A percentile compares a stretch with the other conserved stretches of the same genome.
phyloP scores from a whole-genome alignment of 2,329 filamentous ascomycete species.

The Trichoderma asperellum region DNA sequence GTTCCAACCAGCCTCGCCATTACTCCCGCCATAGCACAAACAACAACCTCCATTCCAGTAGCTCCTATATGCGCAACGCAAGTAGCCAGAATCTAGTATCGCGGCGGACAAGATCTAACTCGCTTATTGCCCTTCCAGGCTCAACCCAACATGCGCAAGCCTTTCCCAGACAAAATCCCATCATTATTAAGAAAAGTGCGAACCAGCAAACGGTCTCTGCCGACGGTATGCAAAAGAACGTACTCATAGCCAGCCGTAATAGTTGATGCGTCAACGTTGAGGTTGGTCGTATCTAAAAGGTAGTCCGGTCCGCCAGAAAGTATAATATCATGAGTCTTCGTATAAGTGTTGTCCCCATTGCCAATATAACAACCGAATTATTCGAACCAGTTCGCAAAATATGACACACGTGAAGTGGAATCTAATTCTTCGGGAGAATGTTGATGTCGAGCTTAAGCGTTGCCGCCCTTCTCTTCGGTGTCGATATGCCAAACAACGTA shows the following conservation, averaged over 20 bases:
- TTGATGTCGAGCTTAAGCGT: conserved; percentile 51
- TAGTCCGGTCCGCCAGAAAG: conserved; percentile 20
- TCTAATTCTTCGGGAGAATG: background rate
- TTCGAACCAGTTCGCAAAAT: conserved; percentile 33
- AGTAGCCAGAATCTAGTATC: conserved; percentile 40
- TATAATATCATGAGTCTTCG: conserved; percentile 37
- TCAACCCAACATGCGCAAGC: conserved; percentile 29
- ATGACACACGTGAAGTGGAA: conserved; percentile 34
- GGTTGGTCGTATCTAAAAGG: conserved; percentile 25
- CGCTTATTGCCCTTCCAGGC: conserved; percentile 3
- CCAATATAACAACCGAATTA: conserved; percentile 30
- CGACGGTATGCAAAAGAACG: conserved; percentile 27
- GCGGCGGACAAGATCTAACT: conserved; percentile 35
- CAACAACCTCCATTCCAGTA: conserved; percentile 10
- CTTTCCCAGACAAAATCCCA: conserved; percentile 28
- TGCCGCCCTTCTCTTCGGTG: conserved; percentile 91
- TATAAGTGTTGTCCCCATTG: conserved; percentile 33
- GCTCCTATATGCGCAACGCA: conserved; percentile 31
- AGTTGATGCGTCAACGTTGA: conserved; percentile 27
- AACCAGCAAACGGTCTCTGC: conserved; percentile 20
- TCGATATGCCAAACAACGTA: conserved; percentile 99
- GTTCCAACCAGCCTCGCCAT: conserved; percentile 22
- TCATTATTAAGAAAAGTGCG: conserved; percentile 13
- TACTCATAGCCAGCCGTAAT: conserved; percentile 18
- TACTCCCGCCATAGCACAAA: conserved; percentile 22